These are phyloP conservation scores for Candida broadrunensis DNA, from an alignment of 805 yeast genomes.

Conservation along the genomic window DNA sequence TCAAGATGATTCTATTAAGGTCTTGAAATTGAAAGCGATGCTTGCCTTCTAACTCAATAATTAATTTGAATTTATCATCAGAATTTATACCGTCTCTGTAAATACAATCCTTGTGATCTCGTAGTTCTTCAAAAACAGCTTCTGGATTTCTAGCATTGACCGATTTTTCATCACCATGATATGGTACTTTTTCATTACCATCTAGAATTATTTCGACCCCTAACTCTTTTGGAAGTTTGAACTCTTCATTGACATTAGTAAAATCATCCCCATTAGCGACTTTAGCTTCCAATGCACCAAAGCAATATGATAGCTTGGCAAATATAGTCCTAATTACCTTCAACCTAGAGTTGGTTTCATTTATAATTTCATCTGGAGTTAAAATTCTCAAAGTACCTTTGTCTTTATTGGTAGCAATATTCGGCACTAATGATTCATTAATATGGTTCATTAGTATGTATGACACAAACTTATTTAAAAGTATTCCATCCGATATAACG, in stretches of 20 bases:
- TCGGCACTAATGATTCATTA: neutral
- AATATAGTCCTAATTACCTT: neutral
- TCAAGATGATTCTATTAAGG: constrained; percentile 8
- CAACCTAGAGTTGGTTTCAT: neutral
- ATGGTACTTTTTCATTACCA: neutral
- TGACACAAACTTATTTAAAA: neutral
- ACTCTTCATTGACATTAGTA: neutral
- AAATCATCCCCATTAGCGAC: neutral
- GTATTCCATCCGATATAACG: neutral
- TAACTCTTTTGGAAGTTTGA: neutral
- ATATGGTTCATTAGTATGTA: neutral
- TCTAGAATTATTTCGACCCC: neutral
- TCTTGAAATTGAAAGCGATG: constrained; percentile 11
- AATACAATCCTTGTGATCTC: neutral
- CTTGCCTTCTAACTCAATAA: constrained; percentile 1
- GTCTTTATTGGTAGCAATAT: too few relatives aligned
- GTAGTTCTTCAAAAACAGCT: neutral
- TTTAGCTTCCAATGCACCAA: neutral
- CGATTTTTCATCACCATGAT: neutral
- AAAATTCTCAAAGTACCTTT: neutral
- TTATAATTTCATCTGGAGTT: neutral
- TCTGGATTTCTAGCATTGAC: too few relatives aligned
- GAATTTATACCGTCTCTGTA: constrained; percentile 12
- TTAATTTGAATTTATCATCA: constrained; percentile 7
- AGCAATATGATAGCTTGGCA: neutral